These are phyloP conservation scores for Infundibulicybe gibba DNA, from an alignment of 768 basidiomycete genomes.

Conservation along the genomic window DNA sequence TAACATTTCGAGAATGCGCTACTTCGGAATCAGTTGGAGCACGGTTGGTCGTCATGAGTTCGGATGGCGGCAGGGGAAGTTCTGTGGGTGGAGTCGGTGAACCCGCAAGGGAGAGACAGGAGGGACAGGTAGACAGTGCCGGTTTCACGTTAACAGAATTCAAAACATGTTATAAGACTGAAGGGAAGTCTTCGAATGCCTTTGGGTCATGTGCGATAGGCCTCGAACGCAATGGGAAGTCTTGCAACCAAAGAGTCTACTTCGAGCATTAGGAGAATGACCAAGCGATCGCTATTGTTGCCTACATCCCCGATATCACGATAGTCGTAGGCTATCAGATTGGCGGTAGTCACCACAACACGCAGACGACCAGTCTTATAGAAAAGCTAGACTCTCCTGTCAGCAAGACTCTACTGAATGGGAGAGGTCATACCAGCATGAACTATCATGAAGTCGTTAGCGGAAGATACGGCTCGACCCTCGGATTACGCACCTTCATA, in stretches of 20 bases:
- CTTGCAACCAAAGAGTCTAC: constrained; percentile 85
- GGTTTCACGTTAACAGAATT: constrained; percentile 57
- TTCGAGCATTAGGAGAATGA: neutral
- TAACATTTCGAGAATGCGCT: too few species aligned
- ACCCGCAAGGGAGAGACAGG: too few species aligned
- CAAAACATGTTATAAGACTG: constrained; percentile 53
- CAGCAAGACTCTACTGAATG: constrained; percentile 31
- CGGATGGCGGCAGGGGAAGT: too few species aligned
- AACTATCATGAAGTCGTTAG: constrained; percentile 41
- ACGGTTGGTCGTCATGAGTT: too few species aligned
- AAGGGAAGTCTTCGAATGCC: constrained; percentile 52
- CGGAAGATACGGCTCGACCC: too few species aligned
- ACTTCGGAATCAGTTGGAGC: too few species aligned
- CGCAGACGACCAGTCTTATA: constrained; percentile 82
- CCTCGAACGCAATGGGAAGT: constrained; percentile 49
- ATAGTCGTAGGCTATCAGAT: constrained; percentile 82
- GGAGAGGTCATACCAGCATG: constrained; percentile 51
- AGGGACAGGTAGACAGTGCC: constrained; percentile 56
- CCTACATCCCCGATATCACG: constrained; percentile 82
- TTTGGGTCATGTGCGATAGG: constrained; percentile 40
- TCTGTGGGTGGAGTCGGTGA: too few species aligned
- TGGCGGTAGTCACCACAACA: constrained; percentile 81
- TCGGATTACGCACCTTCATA: constrained; percentile 56
- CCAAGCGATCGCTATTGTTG: neutral
- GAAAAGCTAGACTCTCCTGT: constrained; percentile 54